phyloP scores from a whole-genome alignment of 257 asterid species.

The Knoxia roxburghii region DNA sequence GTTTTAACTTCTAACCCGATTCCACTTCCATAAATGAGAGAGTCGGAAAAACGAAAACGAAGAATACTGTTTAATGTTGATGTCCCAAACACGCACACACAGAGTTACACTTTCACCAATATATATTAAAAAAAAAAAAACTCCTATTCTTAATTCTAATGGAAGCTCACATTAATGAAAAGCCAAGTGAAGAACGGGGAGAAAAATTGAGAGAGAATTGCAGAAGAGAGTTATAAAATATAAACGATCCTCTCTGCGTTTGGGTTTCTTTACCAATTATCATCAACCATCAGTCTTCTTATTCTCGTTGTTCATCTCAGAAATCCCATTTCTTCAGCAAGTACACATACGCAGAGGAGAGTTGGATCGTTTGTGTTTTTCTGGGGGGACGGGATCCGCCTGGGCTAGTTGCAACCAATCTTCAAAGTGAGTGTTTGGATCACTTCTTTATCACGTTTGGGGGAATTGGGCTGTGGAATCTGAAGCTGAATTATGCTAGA shows the following conservation, averaged over 20 bases:
- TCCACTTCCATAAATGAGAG: slow-evolving; percentile 17
- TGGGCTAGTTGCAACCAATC: slow-evolving; percentile 25
- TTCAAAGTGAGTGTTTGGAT: slow-evolving; percentile 34
- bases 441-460: slow-evolving; percentile 34
- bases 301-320: background rate
- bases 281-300: background rate
- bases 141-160: background rate
- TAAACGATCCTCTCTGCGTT: background rate
- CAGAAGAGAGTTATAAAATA: background rate
- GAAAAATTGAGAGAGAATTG: slow-evolving; percentile 18
- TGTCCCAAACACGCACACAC: background rate
- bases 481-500: slow-evolving; percentile 46
- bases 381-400: slow-evolving; percentile 23
- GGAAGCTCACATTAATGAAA: slow-evolving; percentile 1
- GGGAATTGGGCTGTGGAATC: slow-evolving; percentile 30
- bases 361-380: background rate
- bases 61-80: slow-evolving; percentile 14
- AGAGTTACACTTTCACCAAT: background rate
- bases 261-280: background rate
- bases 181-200: slow-evolving; percentile 22
- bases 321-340: background rate
- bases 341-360: background rate
- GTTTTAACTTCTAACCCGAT: slow-evolving; percentile 26
- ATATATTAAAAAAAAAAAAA: slow-evolving; percentile 12
- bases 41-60: slow-evolving; percentile 43